phyloP scores from a whole-genome alignment of 305 asterid genomes.

The Fraxinus paxiana region DNA sequence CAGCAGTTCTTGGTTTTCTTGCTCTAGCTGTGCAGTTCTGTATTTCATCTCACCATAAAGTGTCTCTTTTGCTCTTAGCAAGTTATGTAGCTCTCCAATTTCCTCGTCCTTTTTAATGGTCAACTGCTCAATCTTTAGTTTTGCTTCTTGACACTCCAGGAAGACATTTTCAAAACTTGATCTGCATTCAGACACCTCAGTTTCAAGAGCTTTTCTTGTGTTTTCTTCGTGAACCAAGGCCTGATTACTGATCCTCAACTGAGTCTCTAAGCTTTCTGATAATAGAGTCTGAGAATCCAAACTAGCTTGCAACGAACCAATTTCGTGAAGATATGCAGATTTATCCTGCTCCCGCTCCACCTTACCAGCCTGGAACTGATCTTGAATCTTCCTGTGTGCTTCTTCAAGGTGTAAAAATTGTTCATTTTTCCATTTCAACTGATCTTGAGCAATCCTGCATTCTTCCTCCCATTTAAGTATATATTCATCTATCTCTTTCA shows the following conservation, averaged over 20 bases:
- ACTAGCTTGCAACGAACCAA: slow-evolving; percentile 37
- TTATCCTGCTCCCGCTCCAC: slow-evolving; percentile 46
- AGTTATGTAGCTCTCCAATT: slow-evolving; percentile 31
- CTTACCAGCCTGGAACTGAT: slow-evolving; percentile 31
- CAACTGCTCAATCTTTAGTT: slow-evolving; percentile 34
- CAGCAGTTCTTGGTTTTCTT: slow-evolving; percentile 33
- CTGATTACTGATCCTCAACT: slow-evolving; percentile 38
- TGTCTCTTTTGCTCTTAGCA: slow-evolving; percentile 34
- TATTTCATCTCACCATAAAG: slow-evolving; percentile 31
- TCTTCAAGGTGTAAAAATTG: slow-evolving; percentile 50
- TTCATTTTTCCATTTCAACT: slow-evolving; percentile 51
- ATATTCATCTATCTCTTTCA: slow-evolving; percentile 32
- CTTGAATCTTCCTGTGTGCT: slow-evolving; percentile 38
- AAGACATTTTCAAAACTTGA: slow-evolving; percentile 29
- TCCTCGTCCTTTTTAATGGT: slow-evolving; percentile 43
- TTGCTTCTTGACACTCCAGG: slow-evolving; percentile 31
- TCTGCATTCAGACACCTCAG: slow-evolving; percentile 36
- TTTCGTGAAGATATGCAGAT: slow-evolving; percentile 34
- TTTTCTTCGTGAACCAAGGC: slow-evolving; percentile 45
- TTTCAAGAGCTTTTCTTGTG: slow-evolving; percentile 42
- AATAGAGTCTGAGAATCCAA: slow-evolving; percentile 40
- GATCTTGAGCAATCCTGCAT: slow-evolving; percentile 23
- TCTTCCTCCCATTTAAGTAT: slow-evolving; percentile 45
- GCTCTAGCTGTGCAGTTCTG: slow-evolving; percentile 31
- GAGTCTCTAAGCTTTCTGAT: slow-evolving; percentile 35